phyloP scores from a whole-genome alignment of 2,329 filamentous ascomycete genomes.

The Calonectria pseudoturangicola region DNA sequence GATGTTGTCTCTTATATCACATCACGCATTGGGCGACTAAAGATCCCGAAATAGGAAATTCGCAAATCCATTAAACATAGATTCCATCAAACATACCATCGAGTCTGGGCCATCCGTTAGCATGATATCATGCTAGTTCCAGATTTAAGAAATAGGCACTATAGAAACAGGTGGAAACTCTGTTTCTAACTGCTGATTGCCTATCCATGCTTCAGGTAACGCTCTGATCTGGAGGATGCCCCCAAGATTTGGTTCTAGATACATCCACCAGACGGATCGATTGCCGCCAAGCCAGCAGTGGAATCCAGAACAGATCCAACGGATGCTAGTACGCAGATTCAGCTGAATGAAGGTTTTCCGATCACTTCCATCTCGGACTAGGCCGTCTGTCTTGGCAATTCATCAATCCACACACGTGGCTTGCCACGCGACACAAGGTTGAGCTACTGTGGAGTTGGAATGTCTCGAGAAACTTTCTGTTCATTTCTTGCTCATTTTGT shows the following conservation, averaged over 20 bases:
- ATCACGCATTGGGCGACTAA: too few relatives aligned
- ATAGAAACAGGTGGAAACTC: background rate
- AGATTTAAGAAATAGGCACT: background rate
- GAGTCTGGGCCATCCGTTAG: background rate
- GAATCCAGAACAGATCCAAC: constrained; percentile 7
- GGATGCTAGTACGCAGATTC: background rate
- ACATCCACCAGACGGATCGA: background rate
- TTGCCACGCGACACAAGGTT: background rate
- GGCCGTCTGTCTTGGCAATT: background rate
- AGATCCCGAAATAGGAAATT: background rate
- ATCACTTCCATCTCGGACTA: background rate
- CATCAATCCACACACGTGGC: background rate
- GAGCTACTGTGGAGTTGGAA: constrained; percentile 5
- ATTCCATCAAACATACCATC: constrained; percentile 9
- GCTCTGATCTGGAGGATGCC: background rate
- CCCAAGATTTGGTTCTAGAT: background rate
- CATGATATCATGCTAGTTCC: background rate
- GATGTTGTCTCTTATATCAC: background rate
- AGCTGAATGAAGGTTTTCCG: constrained; percentile 12
- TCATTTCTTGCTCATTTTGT: background rate
- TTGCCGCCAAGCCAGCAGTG: background rate
- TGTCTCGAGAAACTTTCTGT: background rate
- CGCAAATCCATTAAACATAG: background rate
- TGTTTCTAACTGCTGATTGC: background rate
- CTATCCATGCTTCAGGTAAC: background rate